Evolutionary conservation across 441 rosid genomes (phyloP), one percentile per base, ranked within the genome.

Genomic region (Erysimum cheiri): DNA sequence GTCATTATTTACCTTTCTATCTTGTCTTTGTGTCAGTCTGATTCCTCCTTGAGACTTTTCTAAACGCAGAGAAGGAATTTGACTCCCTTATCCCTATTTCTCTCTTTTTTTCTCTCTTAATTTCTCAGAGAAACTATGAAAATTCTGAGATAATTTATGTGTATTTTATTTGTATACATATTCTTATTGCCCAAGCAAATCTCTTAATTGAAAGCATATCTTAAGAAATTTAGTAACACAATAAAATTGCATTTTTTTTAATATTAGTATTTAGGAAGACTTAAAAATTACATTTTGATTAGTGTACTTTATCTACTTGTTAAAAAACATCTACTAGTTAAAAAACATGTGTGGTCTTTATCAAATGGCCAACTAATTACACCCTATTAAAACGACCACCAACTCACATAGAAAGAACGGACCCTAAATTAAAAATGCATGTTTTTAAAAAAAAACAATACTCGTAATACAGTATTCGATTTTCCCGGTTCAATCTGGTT

Each of bases 11-110:
- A 70, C 69, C 54, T 53, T 47, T n/a, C 7, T 53, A n/a, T 22
- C 9, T 46, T 12, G 43, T 49, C 69, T 64, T n/a, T 70, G 8
- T 48, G 41, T 69, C 76, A n/a, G n/a, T 24, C 28, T 69, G 79
- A 69, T 71, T 69, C 53, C 44, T 56, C 13, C 55, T 59, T 3
- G 0, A 14, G 1, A 5, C 67, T 31, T 44, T 52, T 49, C 60
- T 31, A 41, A 39, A 33, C 47, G 58, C 40, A 36, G 55, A 65
- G 61, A 74, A 14, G 62, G 77, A 64, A 69, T 60, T 60, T 62
- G 49, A 70, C 52, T 68, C 69, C 60, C 44, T 57, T 46, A 10
- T 31, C 32, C 17, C 1, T 4, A 53, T 55, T 14, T 52, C 4
- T 66, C 32, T 17, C 31, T 7, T 28, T 50, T 13, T 3, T 6